These are phyloP conservation scores for Lobosporangium transversale DNA, from an alignment of 192 early-diverging fungal genomes.

Conservation along the genomic window DNA sequence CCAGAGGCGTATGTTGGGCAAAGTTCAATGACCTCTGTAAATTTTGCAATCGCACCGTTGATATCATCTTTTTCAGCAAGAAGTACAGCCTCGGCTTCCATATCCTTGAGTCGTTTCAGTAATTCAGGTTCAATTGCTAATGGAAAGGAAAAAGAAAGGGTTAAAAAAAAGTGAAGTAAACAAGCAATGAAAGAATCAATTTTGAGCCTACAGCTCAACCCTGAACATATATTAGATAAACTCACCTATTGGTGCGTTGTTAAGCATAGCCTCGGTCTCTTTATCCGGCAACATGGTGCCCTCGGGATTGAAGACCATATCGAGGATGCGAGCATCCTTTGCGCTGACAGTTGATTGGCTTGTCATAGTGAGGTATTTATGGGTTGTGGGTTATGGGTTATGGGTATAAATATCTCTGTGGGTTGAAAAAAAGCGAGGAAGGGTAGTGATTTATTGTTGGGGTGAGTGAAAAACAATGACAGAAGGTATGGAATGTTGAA, in stretches of 20 bases:
- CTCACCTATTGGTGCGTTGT: constrained; percentile 26
- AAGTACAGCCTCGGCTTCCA: constrained; percentile 55
- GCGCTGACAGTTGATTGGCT: constrained; percentile 35
- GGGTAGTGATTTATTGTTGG: not conserved
- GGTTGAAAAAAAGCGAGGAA: not conserved
- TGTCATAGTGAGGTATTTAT: constrained; percentile 1
- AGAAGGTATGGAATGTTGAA: not conserved
- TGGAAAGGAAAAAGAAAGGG: constrained; percentile 6
- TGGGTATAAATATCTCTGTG: constrained; percentile 1
- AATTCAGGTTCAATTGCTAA: constrained; percentile 47
- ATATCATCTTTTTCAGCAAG: constrained; percentile 57
- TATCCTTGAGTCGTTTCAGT: constrained; percentile 35
- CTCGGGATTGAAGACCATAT: constrained; percentile 54
- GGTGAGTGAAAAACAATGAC: not conserved
- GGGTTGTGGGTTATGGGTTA: constrained; percentile 3
- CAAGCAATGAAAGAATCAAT: no score
- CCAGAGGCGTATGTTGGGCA: constrained; percentile 59
- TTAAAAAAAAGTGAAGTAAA: no score
- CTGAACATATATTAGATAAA: no score
- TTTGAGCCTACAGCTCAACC: no score
- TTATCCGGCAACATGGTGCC: constrained; percentile 52
- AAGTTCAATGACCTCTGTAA: constrained; percentile 52
- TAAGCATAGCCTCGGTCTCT: constrained; percentile 47
- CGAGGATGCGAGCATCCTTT: constrained; percentile 48
- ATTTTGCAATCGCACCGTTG: constrained; percentile 49